A percentile compares a stretch with the other conserved stretches of the same genome.
These are phyloP conservation scores for Paraconiothyrium brasiliense DNA, from an alignment of 2,329 filamentous ascomycete genomes.

Conservation along the genomic window DNA sequence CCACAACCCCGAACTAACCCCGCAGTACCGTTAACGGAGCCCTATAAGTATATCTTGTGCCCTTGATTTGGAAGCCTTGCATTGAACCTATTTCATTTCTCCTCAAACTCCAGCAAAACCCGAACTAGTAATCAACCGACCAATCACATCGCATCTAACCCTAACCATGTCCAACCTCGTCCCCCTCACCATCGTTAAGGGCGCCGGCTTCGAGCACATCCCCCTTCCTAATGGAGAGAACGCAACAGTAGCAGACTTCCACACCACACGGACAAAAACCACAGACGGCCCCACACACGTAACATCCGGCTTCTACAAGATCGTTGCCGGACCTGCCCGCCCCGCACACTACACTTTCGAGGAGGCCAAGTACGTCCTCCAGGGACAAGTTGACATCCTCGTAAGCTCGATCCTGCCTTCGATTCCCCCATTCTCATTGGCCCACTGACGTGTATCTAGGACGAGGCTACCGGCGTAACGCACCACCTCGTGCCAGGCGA, in stretches of 20 bases:
- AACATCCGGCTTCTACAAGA: conserved; percentile 39
- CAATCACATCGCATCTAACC: background rate
- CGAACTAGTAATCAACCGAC: background rate
- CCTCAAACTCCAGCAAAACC: background rate
- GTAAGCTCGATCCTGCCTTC: background rate
- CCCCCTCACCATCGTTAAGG: conserved; percentile 39
- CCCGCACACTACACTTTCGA: conserved; percentile 34
- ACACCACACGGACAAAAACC: conserved; percentile 32
- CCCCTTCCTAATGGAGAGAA: conserved; percentile 35
- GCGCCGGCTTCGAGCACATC: conserved; percentile 36
- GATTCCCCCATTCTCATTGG: too few relatives aligned
- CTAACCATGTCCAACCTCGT: conserved; percentile 20
- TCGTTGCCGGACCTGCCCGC: conserved; percentile 32
- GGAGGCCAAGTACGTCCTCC: conserved; percentile 38
- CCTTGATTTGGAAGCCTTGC: background rate
- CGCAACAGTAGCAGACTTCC: conserved; percentile 39
- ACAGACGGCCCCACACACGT: conserved; percentile 32
- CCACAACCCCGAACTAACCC: background rate
- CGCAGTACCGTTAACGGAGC: background rate
- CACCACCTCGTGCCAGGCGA: conserved; percentile 38
- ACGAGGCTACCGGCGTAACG: conserved; percentile 36
- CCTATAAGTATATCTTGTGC: background rate
- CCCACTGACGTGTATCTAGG: conserved; percentile 4
- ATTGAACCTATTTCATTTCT: background rate
- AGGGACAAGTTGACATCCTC: conserved; percentile 36